Evolutionary conservation across 1,284 basidiomycete species (phyloP).

Genomic region (Puccinia polysora): DNA sequence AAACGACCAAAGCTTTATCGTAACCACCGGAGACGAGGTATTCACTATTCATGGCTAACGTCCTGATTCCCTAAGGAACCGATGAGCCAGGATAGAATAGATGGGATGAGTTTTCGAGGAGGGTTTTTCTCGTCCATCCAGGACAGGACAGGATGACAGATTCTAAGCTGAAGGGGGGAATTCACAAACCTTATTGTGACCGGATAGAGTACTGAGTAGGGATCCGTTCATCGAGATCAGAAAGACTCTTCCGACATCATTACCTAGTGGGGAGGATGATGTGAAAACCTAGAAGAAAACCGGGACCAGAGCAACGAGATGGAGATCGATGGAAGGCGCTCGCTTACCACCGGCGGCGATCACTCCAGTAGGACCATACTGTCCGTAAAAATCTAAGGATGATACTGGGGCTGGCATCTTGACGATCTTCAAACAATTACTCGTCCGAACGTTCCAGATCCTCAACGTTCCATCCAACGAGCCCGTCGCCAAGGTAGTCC

Average conservation of each 20-base stretch:
- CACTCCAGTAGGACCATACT: conserved; percentile 36
- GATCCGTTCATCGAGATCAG: conserved; percentile 39
- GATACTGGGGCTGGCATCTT: conserved; percentile 43
- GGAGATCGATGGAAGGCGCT: not conserved
- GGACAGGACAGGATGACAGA: no score
- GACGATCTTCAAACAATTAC: conserved; percentile 36
- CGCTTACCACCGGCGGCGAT: conserved; percentile 35
- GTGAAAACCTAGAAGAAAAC: not conserved
- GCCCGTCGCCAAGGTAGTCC: conserved; percentile 33
- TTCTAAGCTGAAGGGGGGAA: no score
- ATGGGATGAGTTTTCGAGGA: no score
- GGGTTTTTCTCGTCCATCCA: no score
- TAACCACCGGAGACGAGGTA: conserved; percentile 39
- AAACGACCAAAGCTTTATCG: conserved; percentile 40
- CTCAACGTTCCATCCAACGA: conserved; percentile 35
- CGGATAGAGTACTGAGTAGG: conserved; percentile 30
- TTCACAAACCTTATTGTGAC: conserved; percentile 30
- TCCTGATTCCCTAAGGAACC: conserved; percentile 38
- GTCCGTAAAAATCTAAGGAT: conserved; percentile 31
- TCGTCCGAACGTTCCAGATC: conserved; percentile 41
- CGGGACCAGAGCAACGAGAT: not conserved
- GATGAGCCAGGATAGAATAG: not conserved
- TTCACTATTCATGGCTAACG: conserved; percentile 39
- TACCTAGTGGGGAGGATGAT: conserved; percentile 1
- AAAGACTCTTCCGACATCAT: conserved; percentile 42